Base-by-base conservation (phyloP, 2,329 filamentous ascomycete genomes). In the Pseudogymnoascus verrucosus region DNA sequence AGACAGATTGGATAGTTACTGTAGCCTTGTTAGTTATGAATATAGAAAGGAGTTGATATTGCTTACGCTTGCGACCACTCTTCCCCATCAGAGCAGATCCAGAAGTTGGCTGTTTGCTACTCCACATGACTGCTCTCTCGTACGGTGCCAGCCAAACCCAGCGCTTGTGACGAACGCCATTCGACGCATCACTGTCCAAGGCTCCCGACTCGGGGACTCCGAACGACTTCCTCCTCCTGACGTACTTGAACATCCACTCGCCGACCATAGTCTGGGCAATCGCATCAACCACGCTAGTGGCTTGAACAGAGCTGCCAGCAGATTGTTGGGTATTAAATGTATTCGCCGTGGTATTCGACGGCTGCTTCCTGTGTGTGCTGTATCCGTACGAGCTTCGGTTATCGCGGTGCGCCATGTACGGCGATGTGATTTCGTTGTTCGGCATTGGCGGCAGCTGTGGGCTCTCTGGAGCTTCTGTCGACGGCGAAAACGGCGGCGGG, bases 91-190 rank as follows among this genome's bases (percentile, higher is more conserved):
- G 77, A 34, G 93, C 93, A 70, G 86, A 89, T 34, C 93, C 92
- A 69, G 88, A 91, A 8, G 88, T 91, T 14, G 95, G 95, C 76
- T 99, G 95, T 80, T 96, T 97, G 81, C 89, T 96, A 76, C 93
- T 97, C 95, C 95, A 99, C 75, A 99, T 90, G 65, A 99, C 93
- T 11, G 93, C 89, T 67, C 93, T 84, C 76, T 99, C 95, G 72
- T 99, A 98, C 2, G 95, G 95, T 16, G 93, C 95, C 67, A 99
- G 84, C 95, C 95, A 99, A 1, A 99, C 95, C 95, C 95, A 99
- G 74, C 95, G 84, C 78, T 93, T 97, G 75, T 99, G 95, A 31
- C 95, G 89, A 68, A 85, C 85, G 69, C 83, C 85, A 67, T 79
- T 82, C 26, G 51, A 31, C 19, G 79, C 81, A 65, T 89, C 87